Evolutionary conservation across 805 yeast genomes (phyloP).

Genomic region (Pichia kluyveri): DNA sequence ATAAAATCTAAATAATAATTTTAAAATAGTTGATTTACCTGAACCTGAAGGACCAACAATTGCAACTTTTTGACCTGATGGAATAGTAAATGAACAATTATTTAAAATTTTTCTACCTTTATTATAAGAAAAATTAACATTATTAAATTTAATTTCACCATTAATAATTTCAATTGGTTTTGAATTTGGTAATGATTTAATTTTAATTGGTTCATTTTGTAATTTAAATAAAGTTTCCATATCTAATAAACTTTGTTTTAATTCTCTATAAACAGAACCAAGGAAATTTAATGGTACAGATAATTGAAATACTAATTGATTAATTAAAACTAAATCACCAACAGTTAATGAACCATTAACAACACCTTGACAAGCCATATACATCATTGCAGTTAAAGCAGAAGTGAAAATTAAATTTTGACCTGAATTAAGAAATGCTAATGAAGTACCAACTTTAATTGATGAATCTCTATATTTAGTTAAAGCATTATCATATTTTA

Average conservation of each 20-base stretch:
- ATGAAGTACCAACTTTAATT: conserved; percentile 75
- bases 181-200: conserved; percentile 56
- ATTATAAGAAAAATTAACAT: conserved; percentile 88
- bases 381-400: conserved; percentile 96
- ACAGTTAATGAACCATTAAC: conserved; percentile 74
- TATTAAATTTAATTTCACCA: conserved; percentile 80
- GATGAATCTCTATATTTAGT: conserved; percentile 64
- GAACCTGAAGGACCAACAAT: conserved; percentile 95
- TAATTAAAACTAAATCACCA: conserved; percentile 90
- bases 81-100: conserved; percentile 76
- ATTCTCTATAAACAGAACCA: conserved; percentile 92
- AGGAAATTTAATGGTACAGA: conserved; percentile 90
- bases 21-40: conserved; percentile 85
- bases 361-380: conserved; percentile 95
- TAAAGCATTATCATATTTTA: conserved; percentile 71
- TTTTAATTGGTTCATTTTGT: conserved; percentile 63
- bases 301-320: conserved; percentile 91
- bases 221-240: conserved; percentile 92
- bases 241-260: conserved; percentile 86
- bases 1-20: conserved; percentile 81
- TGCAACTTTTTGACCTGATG: conserved; percentile 87
- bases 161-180: conserved; percentile 50
- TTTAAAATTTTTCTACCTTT: conserved; percentile 78
- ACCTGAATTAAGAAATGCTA: conserved; percentile 71
- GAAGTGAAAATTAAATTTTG: conserved; percentile 75